Percentiles rank a stretch among this genome's conserved stretches.
phyloP scores from a whole-genome alignment of 2,329 filamentous ascomycete species.

The Penicillium sp. region DNA sequence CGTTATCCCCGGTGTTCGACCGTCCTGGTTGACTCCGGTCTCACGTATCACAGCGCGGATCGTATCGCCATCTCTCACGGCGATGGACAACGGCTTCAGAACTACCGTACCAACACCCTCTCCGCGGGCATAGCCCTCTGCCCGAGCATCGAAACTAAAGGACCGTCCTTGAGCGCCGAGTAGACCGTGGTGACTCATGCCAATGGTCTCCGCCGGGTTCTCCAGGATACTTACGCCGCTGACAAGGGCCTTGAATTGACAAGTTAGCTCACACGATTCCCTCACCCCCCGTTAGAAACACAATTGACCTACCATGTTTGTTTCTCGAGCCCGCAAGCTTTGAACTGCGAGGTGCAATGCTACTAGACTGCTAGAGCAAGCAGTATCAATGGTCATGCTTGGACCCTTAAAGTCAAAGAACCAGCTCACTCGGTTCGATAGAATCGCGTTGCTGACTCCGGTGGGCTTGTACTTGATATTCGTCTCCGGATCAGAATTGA shows the following conservation, averaged over 20 bases:
- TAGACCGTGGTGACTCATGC: conserved; percentile 37
- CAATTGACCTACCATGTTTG: conserved; percentile 21
- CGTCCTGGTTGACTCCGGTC: conserved; percentile 31
- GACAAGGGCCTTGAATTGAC: conserved; percentile 30
- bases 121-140: conserved; percentile 37
- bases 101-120: conserved; percentile 35
- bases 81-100: conserved; percentile 30
- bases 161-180: conserved; percentile 35
- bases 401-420: conserved; percentile 28
- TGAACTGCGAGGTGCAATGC: conserved; percentile 40
- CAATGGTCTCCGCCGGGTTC: conserved; percentile 28
- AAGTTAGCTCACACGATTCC: background rate
- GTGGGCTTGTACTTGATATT: conserved; percentile 24
- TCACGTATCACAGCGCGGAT: conserved; percentile 35
- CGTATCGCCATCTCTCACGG: conserved; percentile 34
- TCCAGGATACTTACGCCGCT: conserved; percentile 41
- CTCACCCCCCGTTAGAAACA: background rate
- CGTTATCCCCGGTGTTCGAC: conserved; percentile 45
- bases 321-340: conserved; percentile 22
- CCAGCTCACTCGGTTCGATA: conserved; percentile 26
- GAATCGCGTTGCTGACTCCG: conserved; percentile 18
- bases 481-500: conserved; percentile 24
- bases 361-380: conserved; percentile 41
- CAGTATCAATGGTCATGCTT: conserved; percentile 41
- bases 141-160: conserved; percentile 32